A percentile compares a stretch with the other conserved stretches of the same genome.
phyloP scores from a whole-genome alignment of 2,329 filamentous ascomycete species.

The Trichoderma cornu-damae region DNA sequence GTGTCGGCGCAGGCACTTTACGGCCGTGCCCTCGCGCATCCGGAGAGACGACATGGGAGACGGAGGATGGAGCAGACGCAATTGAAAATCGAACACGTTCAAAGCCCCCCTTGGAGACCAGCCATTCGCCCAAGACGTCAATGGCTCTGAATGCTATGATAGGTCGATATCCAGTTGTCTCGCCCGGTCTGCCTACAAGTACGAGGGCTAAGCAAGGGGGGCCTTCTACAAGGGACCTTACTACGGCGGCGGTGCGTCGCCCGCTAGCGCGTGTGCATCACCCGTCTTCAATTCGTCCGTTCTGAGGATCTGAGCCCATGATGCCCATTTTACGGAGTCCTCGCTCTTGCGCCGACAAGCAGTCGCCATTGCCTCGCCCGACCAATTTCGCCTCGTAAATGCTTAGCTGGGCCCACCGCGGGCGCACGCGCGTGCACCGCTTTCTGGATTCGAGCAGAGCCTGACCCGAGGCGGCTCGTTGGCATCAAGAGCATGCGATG shows the following conservation, averaged over 20 bases:
- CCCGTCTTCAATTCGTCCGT: slow-evolving; percentile 14
- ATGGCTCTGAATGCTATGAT: slow-evolving; percentile 9
- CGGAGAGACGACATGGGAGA: slow-evolving; percentile 3
- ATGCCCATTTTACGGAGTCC: slow-evolving; percentile 1
- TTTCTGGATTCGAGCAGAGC: neutral
- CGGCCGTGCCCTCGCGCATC: too few relatives aligned
- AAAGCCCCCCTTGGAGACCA: neutral
- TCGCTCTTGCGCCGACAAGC: neutral
- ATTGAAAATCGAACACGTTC: neutral
- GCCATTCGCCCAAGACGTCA: neutral
- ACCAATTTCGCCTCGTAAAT: slow-evolving; percentile 10
- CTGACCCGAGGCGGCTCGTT: neutral
- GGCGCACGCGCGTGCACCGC: slow-evolving; percentile 6
- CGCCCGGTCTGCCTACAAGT: slow-evolving; percentile 12
- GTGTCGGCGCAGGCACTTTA: too few relatives aligned
- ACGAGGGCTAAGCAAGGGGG: slow-evolving; percentile 18
- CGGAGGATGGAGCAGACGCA: neutral
- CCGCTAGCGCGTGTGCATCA: slow-evolving; percentile 17
- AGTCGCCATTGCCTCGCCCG: slow-evolving; percentile 17
- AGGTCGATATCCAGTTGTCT: slow-evolving; percentile 17
- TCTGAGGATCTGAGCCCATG: slow-evolving; percentile 14
- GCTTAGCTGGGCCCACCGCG: slow-evolving; percentile 14
- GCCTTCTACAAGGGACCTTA: slow-evolving; percentile 8
- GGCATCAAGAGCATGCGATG: neutral
- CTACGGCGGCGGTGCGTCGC: slow-evolving; percentile 14